These are phyloP conservation scores for Hypoxylon sp. DNA, from an alignment of 2,329 filamentous ascomycete genomes.

Conservation along the genomic window DNA sequence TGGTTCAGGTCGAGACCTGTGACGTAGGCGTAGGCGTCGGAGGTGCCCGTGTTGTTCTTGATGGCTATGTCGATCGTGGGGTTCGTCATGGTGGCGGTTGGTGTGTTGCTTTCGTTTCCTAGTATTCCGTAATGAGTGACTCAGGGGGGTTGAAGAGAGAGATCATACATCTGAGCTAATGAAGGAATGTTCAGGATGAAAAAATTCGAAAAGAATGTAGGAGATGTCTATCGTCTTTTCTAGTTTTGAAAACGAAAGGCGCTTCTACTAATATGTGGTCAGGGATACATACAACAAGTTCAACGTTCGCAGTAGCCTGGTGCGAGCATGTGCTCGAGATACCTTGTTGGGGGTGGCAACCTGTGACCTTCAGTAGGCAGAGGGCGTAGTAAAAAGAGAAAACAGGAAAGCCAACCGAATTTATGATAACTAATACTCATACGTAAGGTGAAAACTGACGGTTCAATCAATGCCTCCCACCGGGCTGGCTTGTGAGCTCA, in stretches of 20 bases:
- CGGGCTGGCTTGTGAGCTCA: constrained; percentile 23
- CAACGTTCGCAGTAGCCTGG: constrained; percentile 6
- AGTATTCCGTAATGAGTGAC: too few species aligned
- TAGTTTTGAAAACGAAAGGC: constrained; percentile 8
- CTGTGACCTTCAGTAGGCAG: constrained; percentile 29
- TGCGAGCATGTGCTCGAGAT: constrained; percentile 37
- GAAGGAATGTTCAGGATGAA: too few species aligned
- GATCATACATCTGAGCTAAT: too few species aligned
- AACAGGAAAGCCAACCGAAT: constrained; percentile 19
- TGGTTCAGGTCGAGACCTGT: constrained; percentile 71
- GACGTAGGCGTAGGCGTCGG: constrained; percentile 72
- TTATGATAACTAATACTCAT: constrained; percentile 16
- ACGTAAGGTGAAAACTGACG: constrained; percentile 31
- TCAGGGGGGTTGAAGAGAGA: too few species aligned
- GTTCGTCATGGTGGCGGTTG: constrained; percentile 47
- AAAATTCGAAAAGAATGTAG: too few species aligned
- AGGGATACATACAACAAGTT: constrained; percentile 19
- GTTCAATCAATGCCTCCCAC: constrained; percentile 19
- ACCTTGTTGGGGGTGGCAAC: constrained; percentile 32
- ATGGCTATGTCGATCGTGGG: constrained; percentile 67
- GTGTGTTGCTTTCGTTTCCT: too few species aligned
- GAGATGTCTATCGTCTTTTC: neutral
- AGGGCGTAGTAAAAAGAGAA: constrained; percentile 11
- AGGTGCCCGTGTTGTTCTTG: constrained; percentile 70
- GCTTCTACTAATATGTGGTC: neutral